Conservation (phyloP, 106 monocot species). For the Allium fistulosum region DNA sequence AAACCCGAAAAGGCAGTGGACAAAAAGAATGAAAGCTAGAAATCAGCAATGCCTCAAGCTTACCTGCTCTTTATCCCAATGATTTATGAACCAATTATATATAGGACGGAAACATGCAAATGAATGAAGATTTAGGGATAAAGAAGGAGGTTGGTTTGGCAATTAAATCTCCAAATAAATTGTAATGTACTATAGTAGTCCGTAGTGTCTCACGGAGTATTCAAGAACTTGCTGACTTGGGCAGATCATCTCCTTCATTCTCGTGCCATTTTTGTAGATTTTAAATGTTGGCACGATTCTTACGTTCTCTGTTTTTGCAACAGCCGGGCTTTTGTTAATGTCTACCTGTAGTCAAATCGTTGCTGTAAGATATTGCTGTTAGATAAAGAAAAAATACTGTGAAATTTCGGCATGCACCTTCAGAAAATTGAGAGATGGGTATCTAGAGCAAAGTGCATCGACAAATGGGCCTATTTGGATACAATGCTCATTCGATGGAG, state of each 20-base stretch:
- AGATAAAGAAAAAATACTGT: not conserved
- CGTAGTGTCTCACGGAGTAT: conserved; percentile 44
- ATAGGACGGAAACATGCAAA: conserved; percentile 1
- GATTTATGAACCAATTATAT: not conserved
- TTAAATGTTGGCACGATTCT: conserved; percentile 61
- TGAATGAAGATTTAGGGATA: conserved; percentile 2
- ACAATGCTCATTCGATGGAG: conserved; percentile 41
- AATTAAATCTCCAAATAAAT: not conserved
- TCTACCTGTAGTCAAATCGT: conserved; percentile 11
- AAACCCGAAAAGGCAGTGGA: no score
- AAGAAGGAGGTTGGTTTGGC: not conserved
- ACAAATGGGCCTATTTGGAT: conserved; percentile 51
- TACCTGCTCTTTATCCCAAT: not conserved
- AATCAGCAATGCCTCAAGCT: no score
- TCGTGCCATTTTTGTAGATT: conserved; percentile 45
- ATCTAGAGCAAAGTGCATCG: conserved; percentile 46
- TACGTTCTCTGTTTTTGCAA: conserved; percentile 45
- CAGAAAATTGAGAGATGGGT: conserved; percentile 82
- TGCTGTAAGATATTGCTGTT: not conserved
- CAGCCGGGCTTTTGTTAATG: conserved; percentile 15
- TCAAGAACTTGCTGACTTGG: conserved; percentile 45
- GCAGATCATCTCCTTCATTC: conserved; percentile 64
- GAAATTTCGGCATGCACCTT: conserved; percentile 36
- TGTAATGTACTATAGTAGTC: not conserved
- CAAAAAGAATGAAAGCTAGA: no score